phyloP scores from a whole-genome alignment of 768 basidiomycete genomes.

The Kwoniella sp. region DNA sequence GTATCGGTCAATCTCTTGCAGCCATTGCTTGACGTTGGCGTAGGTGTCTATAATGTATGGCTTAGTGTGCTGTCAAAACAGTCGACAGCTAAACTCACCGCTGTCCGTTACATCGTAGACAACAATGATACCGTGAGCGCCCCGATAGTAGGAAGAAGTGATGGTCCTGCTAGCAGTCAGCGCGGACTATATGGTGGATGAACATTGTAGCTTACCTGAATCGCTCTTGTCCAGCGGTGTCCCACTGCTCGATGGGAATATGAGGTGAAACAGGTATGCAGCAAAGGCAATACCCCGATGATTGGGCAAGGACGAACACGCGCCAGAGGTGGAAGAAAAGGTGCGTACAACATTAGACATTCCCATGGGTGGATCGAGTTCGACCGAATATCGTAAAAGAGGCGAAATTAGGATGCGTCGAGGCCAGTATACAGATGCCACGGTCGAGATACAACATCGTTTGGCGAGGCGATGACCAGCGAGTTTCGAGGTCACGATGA shows the following conservation, averaged over 20 bases:
- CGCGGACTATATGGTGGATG: background rate
- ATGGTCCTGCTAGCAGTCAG: conserved; percentile 61
- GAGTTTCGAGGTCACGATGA: too few species aligned
- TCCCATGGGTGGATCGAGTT: too few species aligned
- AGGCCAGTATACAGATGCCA: background rate
- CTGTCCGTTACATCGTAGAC: conserved; percentile 40
- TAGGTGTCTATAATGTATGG: conserved; percentile 16
- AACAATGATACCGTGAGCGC: conserved; percentile 91
- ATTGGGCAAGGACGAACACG: conserved; percentile 2
- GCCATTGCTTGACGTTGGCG: conserved; percentile 88
- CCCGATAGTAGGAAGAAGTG: conserved; percentile 97
- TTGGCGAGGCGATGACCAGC: too few species aligned
- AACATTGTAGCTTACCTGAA: conserved; percentile 15
- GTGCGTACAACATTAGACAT: conserved; percentile 15
- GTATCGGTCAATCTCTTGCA: conserved; percentile 95
- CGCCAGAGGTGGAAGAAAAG: background rate
- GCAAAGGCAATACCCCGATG: conserved; percentile 9
- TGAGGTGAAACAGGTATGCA: conserved; percentile 1
- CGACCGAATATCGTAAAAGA: too few species aligned
- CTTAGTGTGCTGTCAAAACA: background rate
- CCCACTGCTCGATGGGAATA: conserved; percentile 64
- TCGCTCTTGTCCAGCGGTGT: conserved; percentile 97
- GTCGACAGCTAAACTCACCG: conserved; percentile 16
- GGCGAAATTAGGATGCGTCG: too few species aligned
- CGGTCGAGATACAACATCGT: too few species aligned